Evolutionary conservation across 2,329 filamentous ascomycete genomes (phyloP).

Genomic region (Pseudocercospora vitis): DNA sequence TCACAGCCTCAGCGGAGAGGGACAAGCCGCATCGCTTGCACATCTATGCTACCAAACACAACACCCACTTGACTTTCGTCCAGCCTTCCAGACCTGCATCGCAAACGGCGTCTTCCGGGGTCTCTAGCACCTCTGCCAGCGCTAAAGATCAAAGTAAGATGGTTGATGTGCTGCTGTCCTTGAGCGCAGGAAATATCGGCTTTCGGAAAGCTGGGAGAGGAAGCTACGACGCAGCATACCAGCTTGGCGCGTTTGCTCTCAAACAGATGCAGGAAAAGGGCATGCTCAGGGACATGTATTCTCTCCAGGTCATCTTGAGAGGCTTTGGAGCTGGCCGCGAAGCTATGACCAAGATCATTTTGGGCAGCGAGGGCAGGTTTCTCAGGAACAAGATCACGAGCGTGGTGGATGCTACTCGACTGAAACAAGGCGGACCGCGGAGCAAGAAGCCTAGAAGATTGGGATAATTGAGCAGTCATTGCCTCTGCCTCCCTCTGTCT

Average conservation of each 20-base stretch:
- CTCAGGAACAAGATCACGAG: conserved; percentile 73
- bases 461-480: no score
- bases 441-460: conserved; percentile 81
- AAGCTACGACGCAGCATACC: conserved; percentile 88
- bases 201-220: conserved; percentile 80
- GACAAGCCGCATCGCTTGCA: conserved; percentile 74
- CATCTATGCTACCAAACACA: conserved; percentile 85
- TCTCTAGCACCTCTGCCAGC: conserved; percentile 30
- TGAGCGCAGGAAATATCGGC: conserved; percentile 86
- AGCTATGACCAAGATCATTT: conserved; percentile 81
- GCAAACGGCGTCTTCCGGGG: conserved; percentile 30
- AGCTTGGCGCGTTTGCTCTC: conserved; percentile 80
- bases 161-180: conserved; percentile 69
- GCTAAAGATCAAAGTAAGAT: conserved; percentile 54
- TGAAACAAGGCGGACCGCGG: conserved; percentile 95
- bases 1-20: conserved; percentile 13
- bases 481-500: no score
- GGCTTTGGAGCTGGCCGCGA: conserved; percentile 87
- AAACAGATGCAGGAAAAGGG: conserved; percentile 80
- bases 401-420: conserved; percentile 79
- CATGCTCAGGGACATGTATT: conserved; percentile 70
- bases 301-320: conserved; percentile 76
- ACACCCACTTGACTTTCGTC: conserved; percentile 89
- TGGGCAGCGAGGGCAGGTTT: conserved; percentile 79
- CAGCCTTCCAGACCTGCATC: conserved; percentile 54